These are phyloP conservation scores for Moesziomyces sp. DNA, from an alignment of 1,284 basidiomycete species.

Conservation along the genomic window DNA sequence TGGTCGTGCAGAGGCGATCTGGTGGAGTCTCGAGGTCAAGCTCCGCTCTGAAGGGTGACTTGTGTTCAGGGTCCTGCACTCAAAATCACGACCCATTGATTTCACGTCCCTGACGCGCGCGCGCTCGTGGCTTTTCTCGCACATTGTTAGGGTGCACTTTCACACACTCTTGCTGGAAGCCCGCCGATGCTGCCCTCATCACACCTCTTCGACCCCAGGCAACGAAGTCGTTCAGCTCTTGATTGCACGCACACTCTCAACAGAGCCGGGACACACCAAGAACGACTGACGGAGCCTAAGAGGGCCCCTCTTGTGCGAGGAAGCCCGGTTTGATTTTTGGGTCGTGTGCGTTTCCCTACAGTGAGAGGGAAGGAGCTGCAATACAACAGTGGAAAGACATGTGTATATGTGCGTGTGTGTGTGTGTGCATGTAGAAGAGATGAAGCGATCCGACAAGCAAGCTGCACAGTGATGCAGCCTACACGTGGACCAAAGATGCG, in stretches of 20 bases:
- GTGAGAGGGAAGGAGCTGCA: constrained; percentile 19
- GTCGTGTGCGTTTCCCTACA: constrained; percentile 19
- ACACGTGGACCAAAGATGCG: constrained; percentile 11
- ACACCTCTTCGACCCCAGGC: no score
- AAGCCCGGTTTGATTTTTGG: constrained; percentile 36
- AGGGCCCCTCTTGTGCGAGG: constrained; percentile 36
- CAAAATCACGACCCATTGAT: constrained; percentile 8
- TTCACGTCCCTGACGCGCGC: constrained; percentile 1
- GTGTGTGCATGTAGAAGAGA: constrained; percentile 11
- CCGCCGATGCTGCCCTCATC: no score
- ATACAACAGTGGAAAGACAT: constrained; percentile 17
- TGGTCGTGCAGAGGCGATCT: no score
- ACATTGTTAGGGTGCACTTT: background rate
- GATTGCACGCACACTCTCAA: no score
- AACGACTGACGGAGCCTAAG: constrained; percentile 30
- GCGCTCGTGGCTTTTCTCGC: background rate
- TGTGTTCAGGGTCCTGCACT: no score
- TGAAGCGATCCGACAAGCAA: background rate
- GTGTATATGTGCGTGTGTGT: constrained; percentile 12
- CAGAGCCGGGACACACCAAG: background rate
- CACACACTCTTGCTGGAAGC: no score
- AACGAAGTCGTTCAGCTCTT: no score
- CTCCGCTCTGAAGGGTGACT: no score
- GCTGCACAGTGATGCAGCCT: background rate
- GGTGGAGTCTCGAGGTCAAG: no score